A percentile compares a stretch with the other conserved stretches of the same genome.
Conservation (phyloP, 441 rosid species). For the Brassica balearica region DNA sequence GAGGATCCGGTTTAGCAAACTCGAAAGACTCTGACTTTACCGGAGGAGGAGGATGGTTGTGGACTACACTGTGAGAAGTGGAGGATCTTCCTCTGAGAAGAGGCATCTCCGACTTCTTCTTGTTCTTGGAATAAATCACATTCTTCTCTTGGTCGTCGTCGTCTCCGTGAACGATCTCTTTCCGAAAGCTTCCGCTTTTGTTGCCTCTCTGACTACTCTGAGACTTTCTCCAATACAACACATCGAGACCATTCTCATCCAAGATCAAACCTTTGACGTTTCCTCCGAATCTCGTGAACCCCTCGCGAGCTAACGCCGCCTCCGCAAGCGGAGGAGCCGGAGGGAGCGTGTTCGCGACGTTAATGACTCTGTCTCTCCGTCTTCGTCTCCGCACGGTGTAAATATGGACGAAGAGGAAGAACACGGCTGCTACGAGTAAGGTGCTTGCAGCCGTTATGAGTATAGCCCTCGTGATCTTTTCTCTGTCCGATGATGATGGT, state of each 20-base stretch:
- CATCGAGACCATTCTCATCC: conserved; percentile 86
- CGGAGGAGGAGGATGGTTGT: conserved; percentile 25
- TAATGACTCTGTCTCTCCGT: conserved; percentile 40
- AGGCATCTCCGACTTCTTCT: conserved; percentile 55
- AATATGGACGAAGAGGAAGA: conserved; percentile 58
- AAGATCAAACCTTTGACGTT: conserved; percentile 65
- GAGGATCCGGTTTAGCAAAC: conserved; percentile 39
- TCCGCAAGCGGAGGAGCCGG: conserved; percentile 21
- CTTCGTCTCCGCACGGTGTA: conserved; percentile 39
- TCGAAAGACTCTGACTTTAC: conserved; percentile 33
- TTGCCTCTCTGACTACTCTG: conserved; percentile 53
- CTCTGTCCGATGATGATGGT: conserved; percentile 24
- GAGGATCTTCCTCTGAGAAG: conserved; percentile 77
- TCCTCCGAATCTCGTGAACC: conserved; percentile 50
- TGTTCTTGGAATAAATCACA: conserved; percentile 35
- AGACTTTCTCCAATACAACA: conserved; percentile 78
- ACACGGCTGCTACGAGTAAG: conserved; percentile 55
- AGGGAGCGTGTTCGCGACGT: conserved; percentile 12
- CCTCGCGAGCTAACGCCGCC: conserved; percentile 35
- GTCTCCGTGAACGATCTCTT: conserved; percentile 22
- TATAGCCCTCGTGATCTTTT: conserved; percentile 62
- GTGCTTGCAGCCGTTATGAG: conserved; percentile 72
- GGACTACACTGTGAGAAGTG: conserved; percentile 52
- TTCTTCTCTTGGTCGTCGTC: conserved; percentile 35
- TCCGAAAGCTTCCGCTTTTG: conserved; percentile 41